These are phyloP conservation scores for Pythium monospermum DNA, from an alignment of 352 stramenopile species.

Conservation along the genomic window DNA sequence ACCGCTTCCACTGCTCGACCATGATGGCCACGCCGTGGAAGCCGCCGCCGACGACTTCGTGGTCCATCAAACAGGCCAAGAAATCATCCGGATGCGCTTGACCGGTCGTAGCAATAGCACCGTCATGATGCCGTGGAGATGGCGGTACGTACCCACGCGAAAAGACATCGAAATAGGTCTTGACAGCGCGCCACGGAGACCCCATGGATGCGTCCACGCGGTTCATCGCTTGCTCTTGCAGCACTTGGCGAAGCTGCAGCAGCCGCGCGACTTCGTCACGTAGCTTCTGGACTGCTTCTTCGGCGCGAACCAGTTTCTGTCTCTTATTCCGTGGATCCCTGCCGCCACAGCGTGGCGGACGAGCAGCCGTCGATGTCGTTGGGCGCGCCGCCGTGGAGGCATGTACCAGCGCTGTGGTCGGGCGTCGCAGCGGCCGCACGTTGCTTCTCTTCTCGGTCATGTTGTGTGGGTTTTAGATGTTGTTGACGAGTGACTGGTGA, in stretches of 20 bases:
- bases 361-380: neutral
- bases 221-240: slow-evolving; percentile 10
- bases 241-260: neutral
- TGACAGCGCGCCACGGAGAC: slow-evolving; percentile 9
- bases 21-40: slow-evolving; percentile 11
- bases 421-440: slow-evolving; percentile 10
- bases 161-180: slow-evolving; percentile 16
- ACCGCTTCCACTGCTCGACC: slow-evolving; percentile 22
- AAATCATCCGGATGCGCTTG: slow-evolving; percentile 10
- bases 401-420: neutral
- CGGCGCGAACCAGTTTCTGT: neutral
- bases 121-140: neutral
- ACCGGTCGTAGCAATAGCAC: neutral
- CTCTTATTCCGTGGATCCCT: slow-evolving; percentile 8
- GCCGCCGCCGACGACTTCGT: slow-evolving; percentile 8
- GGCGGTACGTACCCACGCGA: slow-evolving; percentile 7
- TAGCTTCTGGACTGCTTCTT: slow-evolving; percentile 5
- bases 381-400: neutral
- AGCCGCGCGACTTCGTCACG: slow-evolving; percentile 13
- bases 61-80: slow-evolving; percentile 10
- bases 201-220: slow-evolving; percentile 9
- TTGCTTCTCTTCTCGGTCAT: slow-evolving; percentile 4
- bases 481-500: no score
- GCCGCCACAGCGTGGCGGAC: neutral
- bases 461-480: no score